Conservation (phyloP, 805 yeast genomes). For the Tetrapisispora taiwanensis region DNA sequence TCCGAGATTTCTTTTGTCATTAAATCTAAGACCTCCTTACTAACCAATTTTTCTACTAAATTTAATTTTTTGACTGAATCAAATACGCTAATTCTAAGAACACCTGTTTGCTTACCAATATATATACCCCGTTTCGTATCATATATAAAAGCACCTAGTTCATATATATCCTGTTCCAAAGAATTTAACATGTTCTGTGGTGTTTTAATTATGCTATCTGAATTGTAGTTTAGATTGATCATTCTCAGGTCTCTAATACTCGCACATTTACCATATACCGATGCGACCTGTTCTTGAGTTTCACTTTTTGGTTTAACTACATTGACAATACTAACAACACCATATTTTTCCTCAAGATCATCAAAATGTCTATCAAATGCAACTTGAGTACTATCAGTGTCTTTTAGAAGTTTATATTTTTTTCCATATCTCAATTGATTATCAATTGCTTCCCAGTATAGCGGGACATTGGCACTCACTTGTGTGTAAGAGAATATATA, state of each 20-base stretch:
- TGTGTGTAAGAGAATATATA: conserved; percentile 67
- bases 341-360: conserved; percentile 59
- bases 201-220: conserved; percentile 29
- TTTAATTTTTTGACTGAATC: conserved; percentile 87
- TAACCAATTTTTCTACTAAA: conserved; percentile 57
- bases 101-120: conserved; percentile 78
- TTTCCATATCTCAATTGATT: conserved; percentile 60
- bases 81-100: conserved; percentile 79
- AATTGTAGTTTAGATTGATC: conserved; percentile 31
- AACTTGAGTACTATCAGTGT: conserved; percentile 75
- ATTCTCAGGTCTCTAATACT: conserved; percentile 25
- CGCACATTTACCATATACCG: conserved; percentile 49
- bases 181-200: conserved; percentile 38
- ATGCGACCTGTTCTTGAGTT: conserved; percentile 53
- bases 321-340: conserved; percentile 75
- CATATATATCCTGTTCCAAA: conserved; percentile 55
- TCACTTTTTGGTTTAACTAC: conserved; percentile 58
- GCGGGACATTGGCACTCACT: conserved; percentile 84
- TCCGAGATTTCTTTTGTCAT: conserved; percentile 36
- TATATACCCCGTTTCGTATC: conserved; percentile 51
- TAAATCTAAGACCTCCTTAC: conserved; percentile 49
- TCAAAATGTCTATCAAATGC: conserved; percentile 79
- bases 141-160: conserved; percentile 76
- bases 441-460: conserved; percentile 86
- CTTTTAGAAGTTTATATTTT: conserved; percentile 68